Base-by-base conservation (phyloP, 2,329 filamentous ascomycete species). In the Talaromyces verruculosus region DNA sequence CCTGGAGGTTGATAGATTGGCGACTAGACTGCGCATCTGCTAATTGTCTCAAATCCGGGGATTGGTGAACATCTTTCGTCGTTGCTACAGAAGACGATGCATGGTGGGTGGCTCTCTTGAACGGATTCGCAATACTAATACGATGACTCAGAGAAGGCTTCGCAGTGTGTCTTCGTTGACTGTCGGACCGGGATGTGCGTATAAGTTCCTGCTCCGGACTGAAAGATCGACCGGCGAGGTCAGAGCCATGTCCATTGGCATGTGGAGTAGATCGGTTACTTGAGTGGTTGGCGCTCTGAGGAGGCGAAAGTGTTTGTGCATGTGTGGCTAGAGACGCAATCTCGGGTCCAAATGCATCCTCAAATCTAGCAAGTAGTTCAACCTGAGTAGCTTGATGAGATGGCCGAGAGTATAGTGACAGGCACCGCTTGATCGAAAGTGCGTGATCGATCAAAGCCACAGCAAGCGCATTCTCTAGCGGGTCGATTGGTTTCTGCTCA, bases 391-490 rank as follows among this genome's bases (percentile, higher is more conserved):
- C 76, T 70, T 79, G 76, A 86, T 87, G 77, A 80, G 84, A 76
- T 82, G 87, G 77, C 78, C 85, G 80, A 66, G 85, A 84, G 76
- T 92, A 91, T 71, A 88, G 84, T 3, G 83, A 83, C 68, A 98
- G 79, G 72, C 92, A 94, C 69, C 92, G 88, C 80, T 94, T 93
- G 72, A 98, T 88, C 77, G 92, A 89, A 67, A 96, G 85, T 2
- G 92, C 92, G 77, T 98, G 93, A 73, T 98, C 95, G 49, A 96
- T 85, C 35, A 98, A 84, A 0, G 92, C 91, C 76, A 93, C 91
- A 73, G 90, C 90, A 69, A 98, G 88, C 1, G 93, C 91, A 59
- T 87, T 91, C 69, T 96, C 89, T 71, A 93, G 84, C 1, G 82
- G 81, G 69, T 84, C 83, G 30, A 81, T 72, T 11, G 76, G 75